Evolutionary conservation across 2,329 filamentous ascomycete genomes (phyloP).

Genomic region (Erysiphe pulchra): DNA sequence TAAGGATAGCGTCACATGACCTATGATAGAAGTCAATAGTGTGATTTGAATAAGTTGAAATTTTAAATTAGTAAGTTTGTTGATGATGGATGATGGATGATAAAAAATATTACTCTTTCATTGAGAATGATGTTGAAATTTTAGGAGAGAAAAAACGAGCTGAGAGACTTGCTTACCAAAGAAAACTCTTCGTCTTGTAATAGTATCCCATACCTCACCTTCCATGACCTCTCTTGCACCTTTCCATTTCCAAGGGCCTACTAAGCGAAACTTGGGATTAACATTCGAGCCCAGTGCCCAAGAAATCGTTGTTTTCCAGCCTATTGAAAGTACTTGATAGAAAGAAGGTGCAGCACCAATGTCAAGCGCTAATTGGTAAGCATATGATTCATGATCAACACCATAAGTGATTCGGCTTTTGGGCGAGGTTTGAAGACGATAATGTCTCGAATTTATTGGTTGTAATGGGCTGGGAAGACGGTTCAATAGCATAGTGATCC

Average conservation of each 20-base stretch:
- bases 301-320: slow-evolving; percentile 16
- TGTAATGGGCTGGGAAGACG: slow-evolving; percentile 6
- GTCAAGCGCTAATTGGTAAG: slow-evolving; percentile 23
- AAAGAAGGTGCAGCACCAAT: slow-evolving; percentile 19
- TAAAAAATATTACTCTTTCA: too few relatives aligned
- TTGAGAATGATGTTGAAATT: too few relatives aligned
- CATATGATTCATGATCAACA: slow-evolving; percentile 24
- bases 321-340: slow-evolving; percentile 11
- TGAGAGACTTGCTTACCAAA: slow-evolving; percentile 1
- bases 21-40: too few relatives aligned
- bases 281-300: slow-evolving; percentile 25
- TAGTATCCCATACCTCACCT: slow-evolving; percentile 5
- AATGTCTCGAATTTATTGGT: slow-evolving; percentile 16
- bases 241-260: slow-evolving; percentile 8
- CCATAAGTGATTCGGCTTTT: slow-evolving; percentile 12
- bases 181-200: slow-evolving; percentile 3
- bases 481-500: slow-evolving; percentile 18
- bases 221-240: slow-evolving; percentile 4
- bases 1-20: too few relatives aligned
- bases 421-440: slow-evolving; percentile 15
- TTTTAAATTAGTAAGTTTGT: too few relatives aligned
- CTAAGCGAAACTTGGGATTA: slow-evolving; percentile 22
- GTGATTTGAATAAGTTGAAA: too few relatives aligned
- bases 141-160: too few relatives aligned
- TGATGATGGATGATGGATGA: too few relatives aligned